phyloP scores from a whole-genome alignment of 345 rosid genomes.

The Melastoma malabathricum region DNA sequence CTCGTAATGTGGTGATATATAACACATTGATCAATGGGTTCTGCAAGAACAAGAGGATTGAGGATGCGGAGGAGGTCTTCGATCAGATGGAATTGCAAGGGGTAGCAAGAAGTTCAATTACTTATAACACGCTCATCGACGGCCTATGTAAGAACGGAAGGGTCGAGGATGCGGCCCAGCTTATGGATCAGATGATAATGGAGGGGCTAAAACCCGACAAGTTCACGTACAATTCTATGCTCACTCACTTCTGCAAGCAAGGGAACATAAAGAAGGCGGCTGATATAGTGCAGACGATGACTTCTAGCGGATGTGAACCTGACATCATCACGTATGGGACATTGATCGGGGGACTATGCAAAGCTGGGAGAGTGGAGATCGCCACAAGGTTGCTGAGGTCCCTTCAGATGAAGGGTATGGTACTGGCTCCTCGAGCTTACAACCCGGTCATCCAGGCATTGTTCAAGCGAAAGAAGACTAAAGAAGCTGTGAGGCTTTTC shows the following conservation, averaged over 20 bases:
- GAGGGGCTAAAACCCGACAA: slow-evolving; percentile 79
- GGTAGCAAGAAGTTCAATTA: slow-evolving; percentile 67
- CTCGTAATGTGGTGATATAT: slow-evolving; percentile 65
- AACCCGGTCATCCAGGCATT: slow-evolving; percentile 77
- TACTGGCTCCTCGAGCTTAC: slow-evolving; percentile 60
- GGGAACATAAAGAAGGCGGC: slow-evolving; percentile 79
- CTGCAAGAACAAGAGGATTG: slow-evolving; percentile 59
- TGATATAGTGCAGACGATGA: slow-evolving; percentile 74
- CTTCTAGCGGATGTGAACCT: slow-evolving; percentile 64
- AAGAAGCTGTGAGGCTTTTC: slow-evolving; percentile 65
- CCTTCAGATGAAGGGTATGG: slow-evolving; percentile 68
- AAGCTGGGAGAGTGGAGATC: slow-evolving; percentile 64
- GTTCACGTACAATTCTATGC: slow-evolving; percentile 72
- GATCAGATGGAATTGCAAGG: slow-evolving; percentile 93
- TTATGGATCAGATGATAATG: slow-evolving; percentile 92
- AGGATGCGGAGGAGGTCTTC: slow-evolving; percentile 79
- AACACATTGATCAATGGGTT: slow-evolving; percentile 83
- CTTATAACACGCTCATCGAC: slow-evolving; percentile 81
- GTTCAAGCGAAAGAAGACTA: slow-evolving; percentile 42
- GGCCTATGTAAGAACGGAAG: slow-evolving; percentile 64
- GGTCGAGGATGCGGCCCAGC: slow-evolving; percentile 69
- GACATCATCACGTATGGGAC: slow-evolving; percentile 81
- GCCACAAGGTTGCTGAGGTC: slow-evolving; percentile 63
- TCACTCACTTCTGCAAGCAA: slow-evolving; percentile 51
- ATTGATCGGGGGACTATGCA: slow-evolving; percentile 69